Evolutionary conservation across 177 flowering plant species (phyloP).

Genomic region (Vitis hybrid): DNA sequence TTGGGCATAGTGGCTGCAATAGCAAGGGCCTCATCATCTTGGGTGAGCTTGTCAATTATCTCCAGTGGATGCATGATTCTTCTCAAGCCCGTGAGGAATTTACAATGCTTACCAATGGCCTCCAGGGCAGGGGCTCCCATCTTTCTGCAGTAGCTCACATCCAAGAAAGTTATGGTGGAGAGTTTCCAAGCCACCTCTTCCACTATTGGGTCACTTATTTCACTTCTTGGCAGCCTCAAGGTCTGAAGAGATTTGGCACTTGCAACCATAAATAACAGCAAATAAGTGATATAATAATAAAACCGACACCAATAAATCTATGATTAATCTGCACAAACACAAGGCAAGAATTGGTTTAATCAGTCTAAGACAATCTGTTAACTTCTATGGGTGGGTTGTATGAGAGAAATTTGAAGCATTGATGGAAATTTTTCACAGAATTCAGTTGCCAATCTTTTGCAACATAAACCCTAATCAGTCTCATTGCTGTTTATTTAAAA

Average conservation of each 20-base stretch:
- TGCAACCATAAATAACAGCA: conserved; percentile 17
- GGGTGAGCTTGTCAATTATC: conserved; percentile 30
- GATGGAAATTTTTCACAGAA: too few species aligned
- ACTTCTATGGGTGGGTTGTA: too few species aligned
- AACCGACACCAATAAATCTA: not conserved
- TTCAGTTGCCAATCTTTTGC: too few species aligned
- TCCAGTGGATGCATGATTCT: conserved; percentile 55
- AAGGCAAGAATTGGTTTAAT: too few species aligned
- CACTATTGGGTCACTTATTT: conserved; percentile 41
- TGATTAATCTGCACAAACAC: not conserved
- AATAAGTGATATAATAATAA: not conserved
- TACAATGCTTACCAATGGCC: conserved; percentile 54
- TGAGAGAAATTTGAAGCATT: too few species aligned
- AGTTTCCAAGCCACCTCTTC: conserved; percentile 36
- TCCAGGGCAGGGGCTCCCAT: conserved; percentile 47
- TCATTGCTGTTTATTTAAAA: not conserved
- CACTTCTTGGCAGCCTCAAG: conserved; percentile 46
- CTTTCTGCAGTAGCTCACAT: conserved; percentile 49
- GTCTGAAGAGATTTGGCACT: conserved; percentile 52
- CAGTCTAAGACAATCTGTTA: too few species aligned
- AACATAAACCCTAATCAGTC: too few species aligned
- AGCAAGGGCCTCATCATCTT: conserved; percentile 63
- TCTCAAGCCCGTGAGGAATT: conserved; percentile 35
- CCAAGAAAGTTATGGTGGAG: conserved; percentile 41
- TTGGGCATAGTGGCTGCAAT: conserved; percentile 60